Base-by-base conservation (phyloP, 371 early-diverging fungal genomes). In the Catenaria anguillulae region DNA sequence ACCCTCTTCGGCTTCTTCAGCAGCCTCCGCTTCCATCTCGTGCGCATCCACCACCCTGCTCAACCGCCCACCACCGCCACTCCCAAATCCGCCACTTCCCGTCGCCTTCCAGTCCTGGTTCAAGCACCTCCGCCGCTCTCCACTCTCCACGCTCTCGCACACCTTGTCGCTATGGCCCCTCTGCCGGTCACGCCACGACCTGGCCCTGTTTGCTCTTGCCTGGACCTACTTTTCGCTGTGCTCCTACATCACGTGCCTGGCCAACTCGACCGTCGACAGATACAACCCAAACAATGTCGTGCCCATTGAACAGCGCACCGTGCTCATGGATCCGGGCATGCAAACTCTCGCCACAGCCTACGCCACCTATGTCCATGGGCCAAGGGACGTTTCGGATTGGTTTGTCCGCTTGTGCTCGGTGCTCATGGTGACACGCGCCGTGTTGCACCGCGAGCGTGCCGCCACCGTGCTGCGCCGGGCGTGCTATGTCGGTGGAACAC, bases 181-280 rank as follows among this genome's bases (percentile, higher is more conserved):
- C 2, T 33, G 29, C 21, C 36, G 21, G 0, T 58, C 58, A 4
- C 35, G 26, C 0, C 36, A 21, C 31, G 58, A 58, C 21, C 1
- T 36, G 35, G 26, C 10, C 1, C 34, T 58, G 26, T 19, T 23
- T 19, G 58, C 26, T 2, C 2, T 58, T 31, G 24, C 36, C 4
- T 58, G n/a, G 26, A 15, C 31, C 26, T 33, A 33, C 34, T 36
- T 42, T 19, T 33, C 43, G 13, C 15, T 21, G 26, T 36, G 58
- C 58, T 33, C 35, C 15, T 36, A 24, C 34, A 5, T 42, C 15
- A 35, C 58, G 29, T 58, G 58, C 26, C 36, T 71, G 29, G 62
- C 66, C 24, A 71, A 71, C 24, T 71, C 71, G 35, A 66, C 66
- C 12, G 72, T 66, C 60, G 72, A 71, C 43, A 60, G 71, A 31